A percentile compares a stretch with the other conserved stretches of the same genome.
Evolutionary conservation across 768 basidiomycete species (phyloP).

Genomic region (Piloderma croceum): DNA sequence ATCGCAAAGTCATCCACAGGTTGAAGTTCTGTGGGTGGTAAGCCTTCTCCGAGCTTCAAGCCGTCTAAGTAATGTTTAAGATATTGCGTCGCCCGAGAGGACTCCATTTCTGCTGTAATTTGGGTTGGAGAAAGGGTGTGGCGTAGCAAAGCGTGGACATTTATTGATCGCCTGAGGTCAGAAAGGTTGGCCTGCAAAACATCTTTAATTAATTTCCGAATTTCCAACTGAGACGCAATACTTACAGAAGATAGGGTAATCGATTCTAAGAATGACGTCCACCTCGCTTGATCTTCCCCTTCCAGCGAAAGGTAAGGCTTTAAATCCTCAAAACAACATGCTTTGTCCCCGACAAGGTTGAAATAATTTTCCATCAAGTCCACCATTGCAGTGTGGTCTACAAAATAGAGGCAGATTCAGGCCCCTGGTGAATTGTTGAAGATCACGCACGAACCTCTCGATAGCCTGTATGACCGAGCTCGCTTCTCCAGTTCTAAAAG

Average conservation of each 20-base stretch:
- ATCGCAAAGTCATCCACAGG: slow-evolving; percentile 82
- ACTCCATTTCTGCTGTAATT: slow-evolving; percentile 54
- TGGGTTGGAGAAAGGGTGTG: slow-evolving; percentile 46
- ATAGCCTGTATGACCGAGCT: slow-evolving; percentile 40
- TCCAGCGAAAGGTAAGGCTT: slow-evolving; percentile 54
- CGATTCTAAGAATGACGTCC: slow-evolving; percentile 49
- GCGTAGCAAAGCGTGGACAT: slow-evolving; percentile 70
- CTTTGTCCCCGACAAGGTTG: slow-evolving; percentile 67
- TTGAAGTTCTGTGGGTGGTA: slow-evolving; percentile 76
- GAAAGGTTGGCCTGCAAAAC: too few relatives aligned
- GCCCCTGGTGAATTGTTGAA: too few relatives aligned
- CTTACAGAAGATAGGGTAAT: slow-evolving; percentile 45
- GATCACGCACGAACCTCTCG: slow-evolving; percentile 36
- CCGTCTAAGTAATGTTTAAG: slow-evolving; percentile 59
- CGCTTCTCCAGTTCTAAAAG: slow-evolving; percentile 73
- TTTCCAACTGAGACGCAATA: too few relatives aligned
- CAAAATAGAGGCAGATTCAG: too few relatives aligned
- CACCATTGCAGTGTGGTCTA: slow-evolving; percentile 43
- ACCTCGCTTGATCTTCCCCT: slow-evolving; percentile 41
- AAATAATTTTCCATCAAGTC: slow-evolving; percentile 63
- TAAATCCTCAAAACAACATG: slow-evolving; percentile 85
- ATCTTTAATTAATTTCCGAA: too few relatives aligned
- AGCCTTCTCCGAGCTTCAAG: slow-evolving; percentile 56
- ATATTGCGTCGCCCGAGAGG: slow-evolving; percentile 44
- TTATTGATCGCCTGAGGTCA: slow-evolving; percentile 61